Evolutionary conservation across 768 basidiomycete species (phyloP).

Genomic region (Chalciporus chontae): DNA sequence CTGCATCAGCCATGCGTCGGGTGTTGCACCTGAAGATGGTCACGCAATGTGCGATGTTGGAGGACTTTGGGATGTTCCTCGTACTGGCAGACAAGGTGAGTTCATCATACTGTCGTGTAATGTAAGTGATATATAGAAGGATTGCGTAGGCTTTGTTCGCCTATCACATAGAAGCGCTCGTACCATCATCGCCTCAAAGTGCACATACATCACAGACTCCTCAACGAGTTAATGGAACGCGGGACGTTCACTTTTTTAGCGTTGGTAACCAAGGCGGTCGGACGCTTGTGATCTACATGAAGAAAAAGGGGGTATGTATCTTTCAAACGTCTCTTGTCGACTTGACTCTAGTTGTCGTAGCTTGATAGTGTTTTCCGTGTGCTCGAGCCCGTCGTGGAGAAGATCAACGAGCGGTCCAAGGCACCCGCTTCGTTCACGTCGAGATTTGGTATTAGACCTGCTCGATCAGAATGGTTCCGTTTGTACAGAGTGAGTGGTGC

Average conservation of each 20-base stretch:
- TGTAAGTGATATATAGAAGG: no score
- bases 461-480: slow-evolving; percentile 92
- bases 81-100: slow-evolving; percentile 81
- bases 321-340: slow-evolving; percentile 3
- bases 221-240: slow-evolving; percentile 85
- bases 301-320: slow-evolving; percentile 74
- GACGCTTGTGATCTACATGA: slow-evolving; percentile 93
- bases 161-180: slow-evolving; percentile 93
- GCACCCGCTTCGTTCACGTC: slow-evolving; percentile 68
- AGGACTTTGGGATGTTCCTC: slow-evolving; percentile 95
- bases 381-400: slow-evolving; percentile 92
- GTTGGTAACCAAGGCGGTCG: slow-evolving; percentile 85
- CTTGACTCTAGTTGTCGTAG: slow-evolving; percentile 26
- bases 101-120: no score
- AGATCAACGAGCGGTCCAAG: slow-evolving; percentile 75
- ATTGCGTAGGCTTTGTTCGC: slow-evolving; percentile 63
- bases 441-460: slow-evolving; percentile 72
- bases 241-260: slow-evolving; percentile 95
- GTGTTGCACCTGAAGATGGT: slow-evolving; percentile 93
- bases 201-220: slow-evolving; percentile 72
- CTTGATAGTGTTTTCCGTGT: slow-evolving; percentile 94
- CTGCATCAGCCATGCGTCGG: slow-evolving; percentile 72
- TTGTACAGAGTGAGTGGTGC: slow-evolving; percentile 60
- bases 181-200: slow-evolving; percentile 77
- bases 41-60: slow-evolving; percentile 92